Conservation (phyloP, 2,329 filamentous ascomycete species). For the Fusarium bactridioides region DNA sequence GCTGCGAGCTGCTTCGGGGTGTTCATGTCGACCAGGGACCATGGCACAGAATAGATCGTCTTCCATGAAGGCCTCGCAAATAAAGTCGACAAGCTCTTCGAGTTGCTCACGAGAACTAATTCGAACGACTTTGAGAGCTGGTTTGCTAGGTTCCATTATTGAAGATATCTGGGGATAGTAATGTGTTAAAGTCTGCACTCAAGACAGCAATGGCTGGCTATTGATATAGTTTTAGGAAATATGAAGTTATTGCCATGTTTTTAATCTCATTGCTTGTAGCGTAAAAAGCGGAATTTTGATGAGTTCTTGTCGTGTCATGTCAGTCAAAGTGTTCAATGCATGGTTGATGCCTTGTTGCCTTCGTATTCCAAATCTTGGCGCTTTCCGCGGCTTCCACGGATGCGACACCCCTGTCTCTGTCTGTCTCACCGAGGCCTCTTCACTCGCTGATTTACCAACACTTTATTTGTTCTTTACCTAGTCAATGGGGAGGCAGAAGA, state of each 20-base stretch:
- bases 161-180: no score
- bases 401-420: neutral
- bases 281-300: neutral
- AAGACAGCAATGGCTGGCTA: neutral
- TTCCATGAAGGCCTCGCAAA: conserved; percentile 7
- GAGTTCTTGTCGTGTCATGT: neutral
- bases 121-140: neutral
- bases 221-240: neutral
- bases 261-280: neutral
- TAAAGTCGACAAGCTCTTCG: conserved; percentile 1
- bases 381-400: neutral
- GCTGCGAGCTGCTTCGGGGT: conserved; percentile 8
- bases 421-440: neutral
- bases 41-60: conserved; percentile 2
- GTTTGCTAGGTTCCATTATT: neutral
- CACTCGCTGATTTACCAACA: neutral
- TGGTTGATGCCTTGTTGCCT: neutral
- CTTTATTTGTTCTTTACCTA: neutral
- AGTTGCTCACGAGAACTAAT: neutral
- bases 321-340: neutral
- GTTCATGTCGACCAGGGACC: neutral
- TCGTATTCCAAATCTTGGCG: neutral
- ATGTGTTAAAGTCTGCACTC: neutral
- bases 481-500: neutral
- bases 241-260: neutral